phyloP scores from a whole-genome alignment of 176 grass and related monocot genomes.

The Typha latifolia region DNA sequence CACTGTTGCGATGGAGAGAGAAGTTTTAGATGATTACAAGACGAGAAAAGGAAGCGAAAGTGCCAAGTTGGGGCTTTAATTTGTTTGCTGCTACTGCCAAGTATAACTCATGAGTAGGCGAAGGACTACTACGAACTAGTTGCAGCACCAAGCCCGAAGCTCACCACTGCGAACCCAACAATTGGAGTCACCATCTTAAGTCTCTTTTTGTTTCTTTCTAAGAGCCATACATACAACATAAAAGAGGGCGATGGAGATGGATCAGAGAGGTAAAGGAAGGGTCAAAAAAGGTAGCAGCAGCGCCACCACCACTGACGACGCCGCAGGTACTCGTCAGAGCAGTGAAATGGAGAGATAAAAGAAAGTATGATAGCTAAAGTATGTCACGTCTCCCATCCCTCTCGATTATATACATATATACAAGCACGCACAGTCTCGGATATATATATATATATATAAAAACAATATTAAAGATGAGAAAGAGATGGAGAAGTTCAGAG shows the following conservation, averaged over 20 bases:
- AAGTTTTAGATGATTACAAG: background rate
- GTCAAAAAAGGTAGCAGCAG: background rate
- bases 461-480: background rate
- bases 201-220: background rate
- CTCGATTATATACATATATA: too few species aligned
- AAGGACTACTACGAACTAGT: background rate
- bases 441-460: too few species aligned
- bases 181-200: background rate
- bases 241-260: background rate
- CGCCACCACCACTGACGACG: too few species aligned
- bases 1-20: background rate
- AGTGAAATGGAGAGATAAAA: background rate
- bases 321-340: background rate
- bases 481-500: background rate
- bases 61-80: background rate
- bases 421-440: too few species aligned
- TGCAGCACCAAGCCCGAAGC: background rate
- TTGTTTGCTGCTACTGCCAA: background rate
- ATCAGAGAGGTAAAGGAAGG: background rate
- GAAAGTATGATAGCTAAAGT: background rate
- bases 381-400: too few species aligned
- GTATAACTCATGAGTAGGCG: too few species aligned
- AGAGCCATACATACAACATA: background rate
- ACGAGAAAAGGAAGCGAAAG: background rate
- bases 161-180: background rate